These are phyloP conservation scores for Penicillium bialowiezense DNA, from an alignment of 495 filamentous ascomycete genomes.

Conservation along the genomic window DNA sequence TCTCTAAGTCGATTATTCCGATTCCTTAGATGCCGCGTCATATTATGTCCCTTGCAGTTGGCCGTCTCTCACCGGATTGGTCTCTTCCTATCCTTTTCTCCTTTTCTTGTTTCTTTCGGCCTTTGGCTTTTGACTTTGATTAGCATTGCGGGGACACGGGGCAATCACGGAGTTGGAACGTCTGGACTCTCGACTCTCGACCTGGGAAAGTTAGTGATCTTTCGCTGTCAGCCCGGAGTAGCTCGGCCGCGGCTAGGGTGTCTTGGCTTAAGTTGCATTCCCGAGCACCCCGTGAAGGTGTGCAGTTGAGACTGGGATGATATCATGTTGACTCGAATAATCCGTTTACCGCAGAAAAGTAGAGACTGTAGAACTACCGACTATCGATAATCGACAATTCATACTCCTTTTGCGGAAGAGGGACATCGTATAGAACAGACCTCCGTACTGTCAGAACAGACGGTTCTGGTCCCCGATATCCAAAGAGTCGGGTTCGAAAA, in stretches of 20 bases:
- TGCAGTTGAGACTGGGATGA: conserved; percentile 2
- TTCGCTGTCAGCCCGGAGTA: conserved; percentile 10
- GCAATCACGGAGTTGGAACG: conserved; percentile 11
- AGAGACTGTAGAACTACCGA: neutral
- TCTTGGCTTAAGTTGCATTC: conserved; percentile 8
- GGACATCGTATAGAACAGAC: too few species aligned
- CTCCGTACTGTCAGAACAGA: too few species aligned
- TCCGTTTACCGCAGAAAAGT: neutral
- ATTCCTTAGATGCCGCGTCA: conserved; percentile 1
- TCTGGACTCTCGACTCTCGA: neutral
- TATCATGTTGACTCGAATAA: too few species aligned
- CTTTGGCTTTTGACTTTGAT: conserved; percentile 2
- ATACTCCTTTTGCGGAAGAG: too few species aligned
- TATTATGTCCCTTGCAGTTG: too few species aligned
- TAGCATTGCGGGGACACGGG: conserved; percentile 11
- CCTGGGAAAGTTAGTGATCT: neutral
- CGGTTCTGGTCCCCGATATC: too few species aligned
- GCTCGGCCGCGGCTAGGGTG: conserved; percentile 12
- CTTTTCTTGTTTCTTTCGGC: too few species aligned
- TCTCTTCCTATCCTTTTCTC: neutral
- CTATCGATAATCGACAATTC: too few species aligned
- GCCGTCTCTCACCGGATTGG: too few species aligned
- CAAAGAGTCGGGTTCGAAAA: too few species aligned
- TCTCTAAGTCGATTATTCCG: too few species aligned
- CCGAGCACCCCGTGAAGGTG: conserved; percentile 3